Percentiles rank a stretch among this genome's conserved stretches.
phyloP scores from a whole-genome alignment of 768 basidiomycete species.

The Lactifluus piperatus region DNA sequence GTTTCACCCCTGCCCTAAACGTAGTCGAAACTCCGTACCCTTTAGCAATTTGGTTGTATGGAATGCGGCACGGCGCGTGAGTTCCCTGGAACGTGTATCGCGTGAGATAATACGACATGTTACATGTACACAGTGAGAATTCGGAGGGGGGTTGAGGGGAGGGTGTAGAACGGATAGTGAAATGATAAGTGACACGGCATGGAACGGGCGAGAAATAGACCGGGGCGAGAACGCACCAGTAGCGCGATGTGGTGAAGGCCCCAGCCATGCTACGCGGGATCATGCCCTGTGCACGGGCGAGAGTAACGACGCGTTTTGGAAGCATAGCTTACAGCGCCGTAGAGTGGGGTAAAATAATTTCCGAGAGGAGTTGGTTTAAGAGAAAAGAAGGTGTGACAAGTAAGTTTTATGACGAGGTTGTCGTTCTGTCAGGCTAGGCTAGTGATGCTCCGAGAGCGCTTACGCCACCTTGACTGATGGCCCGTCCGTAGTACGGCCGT shows the following conservation, averaged over 20 bases:
- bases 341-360: background rate
- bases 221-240: conserved; percentile 15
- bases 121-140: background rate
- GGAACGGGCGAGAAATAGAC: background rate
- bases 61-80: conserved; percentile 49
- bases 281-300: conserved; percentile 15
- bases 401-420: background rate
- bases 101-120: conserved; percentile 1
- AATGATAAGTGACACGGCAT: background rate
- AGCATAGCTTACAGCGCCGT: conserved; percentile 9
- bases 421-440: background rate
- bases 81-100: conserved; percentile 32
- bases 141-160: conserved; percentile 2
- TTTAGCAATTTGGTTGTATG: conserved; percentile 62
- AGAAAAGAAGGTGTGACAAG: background rate
- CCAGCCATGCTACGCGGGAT: conserved; percentile 13
- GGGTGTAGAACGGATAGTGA: background rate
- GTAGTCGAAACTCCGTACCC: conserved; percentile 36
- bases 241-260: conserved; percentile 15
- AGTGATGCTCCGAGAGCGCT: background rate
- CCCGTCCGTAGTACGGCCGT: no score
- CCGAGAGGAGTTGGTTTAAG: background rate
- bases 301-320: conserved; percentile 20
- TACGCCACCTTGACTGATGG: background rate
- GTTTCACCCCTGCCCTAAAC: background rate